Conservation (phyloP, 169 alveolate species). For the Eimeria zaria region DNA sequence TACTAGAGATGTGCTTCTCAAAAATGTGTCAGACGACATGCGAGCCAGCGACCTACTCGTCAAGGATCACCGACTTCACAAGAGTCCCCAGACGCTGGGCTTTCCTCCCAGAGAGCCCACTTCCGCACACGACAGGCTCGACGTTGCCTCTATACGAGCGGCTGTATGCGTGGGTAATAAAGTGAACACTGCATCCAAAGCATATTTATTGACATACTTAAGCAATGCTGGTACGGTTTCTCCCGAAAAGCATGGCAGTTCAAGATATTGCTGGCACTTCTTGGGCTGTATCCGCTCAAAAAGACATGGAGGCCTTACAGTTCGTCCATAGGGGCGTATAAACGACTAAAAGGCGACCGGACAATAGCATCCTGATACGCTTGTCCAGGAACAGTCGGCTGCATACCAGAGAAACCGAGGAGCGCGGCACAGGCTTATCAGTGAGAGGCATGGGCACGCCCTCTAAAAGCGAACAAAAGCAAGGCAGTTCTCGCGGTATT, state of each 20-base stretch:
- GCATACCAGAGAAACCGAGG: background rate
- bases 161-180: conserved; percentile 37
- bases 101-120: conserved; percentile 32
- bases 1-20: too few relatives aligned
- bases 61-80: conserved; percentile 59
- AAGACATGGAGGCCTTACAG: conserved; percentile 26
- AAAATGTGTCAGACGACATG: background rate
- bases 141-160: conserved; percentile 36
- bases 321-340: conserved; percentile 68
- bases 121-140: conserved; percentile 63
- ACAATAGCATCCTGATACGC: conserved; percentile 54
- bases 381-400: conserved; percentile 37
- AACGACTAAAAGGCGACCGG: conserved; percentile 65
- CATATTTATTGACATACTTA: background rate
- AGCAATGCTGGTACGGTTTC: background rate
- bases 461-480: background rate
- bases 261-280: background rate
- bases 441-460: background rate
- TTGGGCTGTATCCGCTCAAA: background rate
- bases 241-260: background rate
- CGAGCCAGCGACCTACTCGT: conserved; percentile 40
- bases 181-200: conserved; percentile 61
- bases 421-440: background rate
- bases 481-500: background rate
- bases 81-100: conserved; percentile 68